Evolutionary conservation across 148 eudicot species (phyloP), one percentile per base, ranked within the genome.

Genomic region (Fagopyrum homotropicum): DNA sequence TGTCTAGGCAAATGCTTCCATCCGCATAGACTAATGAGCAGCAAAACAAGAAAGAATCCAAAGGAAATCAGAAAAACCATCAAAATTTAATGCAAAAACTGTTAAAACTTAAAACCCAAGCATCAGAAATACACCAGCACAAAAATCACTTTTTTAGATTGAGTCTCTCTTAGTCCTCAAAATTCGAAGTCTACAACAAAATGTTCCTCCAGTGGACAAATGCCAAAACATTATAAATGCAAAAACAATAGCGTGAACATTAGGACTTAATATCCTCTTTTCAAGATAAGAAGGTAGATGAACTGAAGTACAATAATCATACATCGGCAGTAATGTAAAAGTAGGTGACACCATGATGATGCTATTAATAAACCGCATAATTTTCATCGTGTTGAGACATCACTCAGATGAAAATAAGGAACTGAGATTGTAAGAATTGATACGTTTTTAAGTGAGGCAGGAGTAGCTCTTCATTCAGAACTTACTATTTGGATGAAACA

Each of bases 1-100:
- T 80, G 72, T 80, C 83, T 75, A 80, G 66, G 79, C 83, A 80
- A 64, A 80, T 80, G 72, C 83, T 80, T 59, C 83, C 79, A 77
- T 80, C 80, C 16, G 83, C 77, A 43, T 77, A 80, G 47, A 80
- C 80, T 77, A 73, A 54, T 10, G 45, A 35, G 44, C n/a, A 64
- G 17, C 16, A 29, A 29, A 49, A 47, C 11, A n/a, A 12, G 35
- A 50, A 29, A 50, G 16, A 52, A 73, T 4, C 35, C 43, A 45
- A 4, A 50, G n/a, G 44, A 63, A 16, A 29, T 63, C 44, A 63
- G 16, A 63, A 9, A 10, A 30, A 4, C 7, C 4, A 61, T 35
- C 19, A 15, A 43, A 35, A 7, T 66, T 43, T 9, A 40, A 2
- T 11, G 44, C 16, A 63, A 22, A 22, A 22, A 22, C 26, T 22